Percentiles rank a stretch among this genome's conserved stretches.
Conservation (phyloP, 352 stramenopile genomes). For the Thalassiosira mediterranea region DNA sequence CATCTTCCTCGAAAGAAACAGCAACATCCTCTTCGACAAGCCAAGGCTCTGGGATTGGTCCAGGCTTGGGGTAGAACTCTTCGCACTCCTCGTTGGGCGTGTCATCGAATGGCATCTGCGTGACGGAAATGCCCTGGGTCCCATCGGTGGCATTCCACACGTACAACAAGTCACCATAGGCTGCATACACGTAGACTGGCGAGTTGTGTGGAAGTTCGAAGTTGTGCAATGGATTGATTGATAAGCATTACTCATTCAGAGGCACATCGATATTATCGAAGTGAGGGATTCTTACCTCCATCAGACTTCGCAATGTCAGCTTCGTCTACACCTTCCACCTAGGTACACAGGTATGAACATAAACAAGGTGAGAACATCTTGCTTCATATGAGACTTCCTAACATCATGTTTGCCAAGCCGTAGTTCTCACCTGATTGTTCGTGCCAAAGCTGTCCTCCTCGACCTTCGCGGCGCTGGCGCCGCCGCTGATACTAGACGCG, state of each 20-base stretch:
- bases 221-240: background rate
- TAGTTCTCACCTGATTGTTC: conserved; percentile 56
- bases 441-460: conserved; percentile 55
- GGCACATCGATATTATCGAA: background rate
- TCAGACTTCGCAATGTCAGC: conserved; percentile 59
- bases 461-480: background rate
- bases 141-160: conserved; percentile 48
- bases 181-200: conserved; percentile 44
- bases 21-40: conserved; percentile 1
- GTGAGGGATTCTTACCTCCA: conserved; percentile 13
- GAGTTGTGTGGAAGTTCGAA: background rate
- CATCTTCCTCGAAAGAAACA: background rate
- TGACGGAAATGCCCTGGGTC: conserved; percentile 45
- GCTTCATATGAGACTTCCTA: background rate
- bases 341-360: conserved; percentile 1
- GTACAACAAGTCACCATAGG: conserved; percentile 53
- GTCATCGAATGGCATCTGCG: conserved; percentile 45
- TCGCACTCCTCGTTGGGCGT: background rate
- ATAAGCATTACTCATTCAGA: conserved; percentile 2
- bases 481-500: background rate
- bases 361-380: background rate
- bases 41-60: background rate
- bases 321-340: conserved; percentile 56
- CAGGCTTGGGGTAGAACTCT: background rate
- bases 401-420: background rate